Evolutionary conservation across 176 grass and related monocot genomes (phyloP).

Genomic region (Themeda triandra): DNA sequence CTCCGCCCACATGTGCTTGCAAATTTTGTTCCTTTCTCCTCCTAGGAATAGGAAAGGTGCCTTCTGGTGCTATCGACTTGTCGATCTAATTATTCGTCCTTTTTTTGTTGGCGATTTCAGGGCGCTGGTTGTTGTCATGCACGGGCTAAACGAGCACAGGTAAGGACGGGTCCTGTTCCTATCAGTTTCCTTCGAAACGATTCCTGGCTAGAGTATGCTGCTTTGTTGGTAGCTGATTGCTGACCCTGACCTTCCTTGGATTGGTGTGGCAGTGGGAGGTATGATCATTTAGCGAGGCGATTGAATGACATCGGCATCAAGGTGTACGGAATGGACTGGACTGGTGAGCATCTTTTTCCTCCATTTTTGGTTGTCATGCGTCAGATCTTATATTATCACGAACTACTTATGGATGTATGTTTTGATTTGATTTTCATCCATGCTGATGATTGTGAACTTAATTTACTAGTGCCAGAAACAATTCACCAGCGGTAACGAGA

Average conservation of each 20-base stretch:
- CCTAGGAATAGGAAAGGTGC: neutral
- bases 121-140: slow-evolving; percentile 75
- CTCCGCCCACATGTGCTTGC: neutral
- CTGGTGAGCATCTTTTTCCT: slow-evolving; percentile 43
- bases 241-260: slow-evolving; percentile 29
- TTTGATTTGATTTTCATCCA: neutral
- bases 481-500: neutral
- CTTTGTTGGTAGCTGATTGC: slow-evolving; percentile 2
- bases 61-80: neutral
- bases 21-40: neutral
- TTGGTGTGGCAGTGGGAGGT: slow-evolving; percentile 65
- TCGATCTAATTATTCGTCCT: neutral
- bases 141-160: slow-evolving; percentile 97
- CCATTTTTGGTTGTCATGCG: neutral
- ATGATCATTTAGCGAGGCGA: slow-evolving; percentile 72
- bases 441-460: neutral
- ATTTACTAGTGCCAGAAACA: neutral
- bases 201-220: neutral
- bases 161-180: slow-evolving; percentile 19
- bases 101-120: slow-evolving; percentile 39
- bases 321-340: slow-evolving; percentile 97
- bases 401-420: neutral
- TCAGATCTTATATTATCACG: neutral
- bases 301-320: slow-evolving; percentile 82
- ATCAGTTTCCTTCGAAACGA: neutral